phyloP scores from a whole-genome alignment of 495 filamentous ascomycete genomes.

The Trichoderma virens region DNA sequence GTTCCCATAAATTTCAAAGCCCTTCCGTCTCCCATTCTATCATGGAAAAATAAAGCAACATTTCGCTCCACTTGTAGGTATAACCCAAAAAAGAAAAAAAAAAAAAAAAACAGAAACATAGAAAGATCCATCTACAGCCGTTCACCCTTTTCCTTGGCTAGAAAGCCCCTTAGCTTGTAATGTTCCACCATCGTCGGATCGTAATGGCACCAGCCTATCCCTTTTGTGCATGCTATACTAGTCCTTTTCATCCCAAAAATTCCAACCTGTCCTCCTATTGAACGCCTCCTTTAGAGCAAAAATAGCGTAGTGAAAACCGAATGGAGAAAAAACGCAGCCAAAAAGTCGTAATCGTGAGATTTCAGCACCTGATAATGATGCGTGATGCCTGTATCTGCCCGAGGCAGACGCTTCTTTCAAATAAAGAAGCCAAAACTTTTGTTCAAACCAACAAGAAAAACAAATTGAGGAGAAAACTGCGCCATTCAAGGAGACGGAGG shows the following conservation, averaged over 20 bases:
- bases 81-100: neutral
- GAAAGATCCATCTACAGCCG: neutral
- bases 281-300: neutral
- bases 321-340: neutral
- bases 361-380: neutral
- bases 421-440: neutral
- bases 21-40: neutral
- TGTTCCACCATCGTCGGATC: too few relatives aligned
- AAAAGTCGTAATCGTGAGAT: conserved; percentile 8
- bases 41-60: neutral
- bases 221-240: neutral
- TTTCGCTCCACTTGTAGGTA: neutral
- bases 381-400: too few relatives aligned
- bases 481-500: neutral
- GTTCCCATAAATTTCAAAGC: neutral
- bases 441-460: neutral
- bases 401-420: neutral
- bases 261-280: neutral
- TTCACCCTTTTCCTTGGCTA: too few relatives aligned
- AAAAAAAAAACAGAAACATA: neutral
- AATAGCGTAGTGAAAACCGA: neutral
- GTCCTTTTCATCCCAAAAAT: neutral
- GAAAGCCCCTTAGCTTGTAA: too few relatives aligned
- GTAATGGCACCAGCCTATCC: neutral
- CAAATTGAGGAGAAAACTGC: neutral